phyloP scores from a whole-genome alignment of 2,329 filamentous ascomycete species.

The Colletotrichum noveboracense region DNA sequence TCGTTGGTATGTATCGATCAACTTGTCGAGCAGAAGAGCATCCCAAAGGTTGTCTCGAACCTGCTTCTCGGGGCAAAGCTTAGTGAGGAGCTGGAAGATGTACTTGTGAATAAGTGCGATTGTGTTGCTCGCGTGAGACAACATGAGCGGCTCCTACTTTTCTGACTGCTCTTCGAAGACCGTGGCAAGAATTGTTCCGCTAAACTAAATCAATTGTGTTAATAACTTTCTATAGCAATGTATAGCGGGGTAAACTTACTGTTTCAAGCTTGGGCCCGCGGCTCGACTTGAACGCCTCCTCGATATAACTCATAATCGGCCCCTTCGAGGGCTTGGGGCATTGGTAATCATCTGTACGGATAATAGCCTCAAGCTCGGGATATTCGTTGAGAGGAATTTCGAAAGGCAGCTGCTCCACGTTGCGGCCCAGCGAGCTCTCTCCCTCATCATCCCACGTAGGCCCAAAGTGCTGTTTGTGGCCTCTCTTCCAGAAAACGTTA shows the following conservation, averaged over 20 bases:
- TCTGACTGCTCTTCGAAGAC: conserved; percentile 58
- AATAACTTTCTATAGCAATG: conserved; percentile 39
- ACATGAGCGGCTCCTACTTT: conserved; percentile 56
- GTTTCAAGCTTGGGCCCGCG: conserved; percentile 54
- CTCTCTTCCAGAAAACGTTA: conserved; percentile 26
- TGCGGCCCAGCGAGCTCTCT: conserved; percentile 1
- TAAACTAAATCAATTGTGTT: conserved; percentile 38
- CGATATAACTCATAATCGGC: conserved; percentile 39
- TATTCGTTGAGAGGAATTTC: neutral
- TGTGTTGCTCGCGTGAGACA: conserved; percentile 54
- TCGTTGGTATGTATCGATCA: conserved; percentile 48
- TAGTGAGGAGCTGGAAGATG: conserved; percentile 46
- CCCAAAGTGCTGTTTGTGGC: conserved; percentile 22
- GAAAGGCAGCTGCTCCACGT: neutral
- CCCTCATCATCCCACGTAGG: neutral
- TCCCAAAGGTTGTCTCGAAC: conserved; percentile 48
- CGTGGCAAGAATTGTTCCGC: conserved; percentile 43
- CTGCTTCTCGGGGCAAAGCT: conserved; percentile 46
- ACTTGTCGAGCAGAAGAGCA: conserved; percentile 47
- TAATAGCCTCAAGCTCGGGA: conserved; percentile 31
- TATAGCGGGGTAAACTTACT: no score
- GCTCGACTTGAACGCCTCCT: conserved; percentile 40
- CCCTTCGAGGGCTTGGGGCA: conserved; percentile 20
- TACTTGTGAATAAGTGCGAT: conserved; percentile 59
- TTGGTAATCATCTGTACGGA: conserved; percentile 28